phyloP scores from a whole-genome alignment of 192 early-diverging fungal genomes.

The Backusella circina region DNA sequence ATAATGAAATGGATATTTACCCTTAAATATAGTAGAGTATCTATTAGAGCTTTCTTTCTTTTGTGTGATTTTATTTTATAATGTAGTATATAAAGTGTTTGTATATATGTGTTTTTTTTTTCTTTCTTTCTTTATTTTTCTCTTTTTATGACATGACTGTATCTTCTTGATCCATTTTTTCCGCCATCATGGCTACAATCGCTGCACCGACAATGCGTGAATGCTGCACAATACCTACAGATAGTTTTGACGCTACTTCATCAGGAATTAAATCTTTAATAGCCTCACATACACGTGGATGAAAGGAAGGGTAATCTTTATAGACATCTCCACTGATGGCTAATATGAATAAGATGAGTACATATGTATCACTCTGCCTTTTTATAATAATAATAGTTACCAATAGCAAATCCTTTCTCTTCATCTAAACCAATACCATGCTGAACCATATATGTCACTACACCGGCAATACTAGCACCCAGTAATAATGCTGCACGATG shows the following conservation, averaged over 20 bases:
- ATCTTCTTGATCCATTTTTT: constrained; percentile 23
- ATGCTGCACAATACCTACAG: constrained; percentile 33
- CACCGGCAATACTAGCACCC: constrained; percentile 57
- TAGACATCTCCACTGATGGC: constrained; percentile 40
- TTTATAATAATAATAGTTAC: constrained; percentile 19
- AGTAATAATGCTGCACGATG: constrained; percentile 64
- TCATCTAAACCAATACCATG: constrained; percentile 23
- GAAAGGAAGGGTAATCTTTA: constrained; percentile 37
- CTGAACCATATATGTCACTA: constrained; percentile 37
- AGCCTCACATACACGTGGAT: constrained; percentile 36
- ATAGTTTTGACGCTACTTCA: constrained; percentile 29
- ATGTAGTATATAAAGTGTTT: neutral
- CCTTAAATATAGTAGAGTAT: neutral
- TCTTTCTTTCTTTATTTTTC: neutral
- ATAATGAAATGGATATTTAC: neutral
- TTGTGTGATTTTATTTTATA: neutral
- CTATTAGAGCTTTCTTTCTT: neutral
- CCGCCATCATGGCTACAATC: constrained; percentile 40
- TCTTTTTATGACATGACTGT: neutral
- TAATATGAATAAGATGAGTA: neutral
- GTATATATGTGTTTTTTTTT: neutral
- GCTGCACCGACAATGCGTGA: constrained; percentile 38
- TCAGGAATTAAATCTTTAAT: constrained; percentile 30
- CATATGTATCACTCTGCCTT: neutral
- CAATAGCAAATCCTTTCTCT: constrained; percentile 28